Evolutionary conservation across 768 basidiomycete genomes (phyloP), one percentile per base, ranked within the genome.

Genomic region (Flagelloscypha sp.): DNA sequence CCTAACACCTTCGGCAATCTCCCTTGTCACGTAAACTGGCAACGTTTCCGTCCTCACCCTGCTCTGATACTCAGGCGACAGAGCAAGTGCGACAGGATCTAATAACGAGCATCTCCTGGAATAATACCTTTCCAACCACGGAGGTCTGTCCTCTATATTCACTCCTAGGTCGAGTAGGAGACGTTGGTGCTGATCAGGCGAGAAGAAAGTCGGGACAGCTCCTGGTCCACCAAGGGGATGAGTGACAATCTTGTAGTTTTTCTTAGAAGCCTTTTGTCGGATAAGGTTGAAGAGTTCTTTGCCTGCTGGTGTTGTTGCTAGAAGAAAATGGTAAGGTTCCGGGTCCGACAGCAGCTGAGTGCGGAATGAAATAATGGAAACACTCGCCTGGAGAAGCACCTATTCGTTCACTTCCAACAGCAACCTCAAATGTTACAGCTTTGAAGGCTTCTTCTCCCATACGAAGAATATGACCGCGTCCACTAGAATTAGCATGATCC

Each of bases 151-250:
- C 1, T 16, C 8, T 17, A 15, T 25, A 16, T n/a, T 12, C n/a
- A 21, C 16, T n/a, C 10, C 11, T 17, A 3, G 15, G 13, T 17
- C 24, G 13, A 9, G 20, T 8, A 12, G 34, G n/a, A 35, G n/a
- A 1, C 27, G 17, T 13, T 23, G 10, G 13, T 12, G 9, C 13
- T 35, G 34, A 3, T 9, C 7, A 7, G 7, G 12, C 12, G 20
- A 5, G 20, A 35, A 21, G 23, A 35, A 35, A 11, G 20, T n/a
- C 16, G 20, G 33, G 18, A 35, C 19, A 13, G 20, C 16, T 23
- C 34, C 34, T 9, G 34, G 34, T 15, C 34, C 34, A 18, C 34
- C 34, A 18, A 24, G 27, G 7, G 34, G 17, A 21, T 35, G 24
- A 6, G 34, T 35, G 10, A 35, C 13, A n/a, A 6, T 11, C 11